Conservation (phyloP, 2,329 filamentous ascomycete genomes). For the Sphaerulina populicola region DNA sequence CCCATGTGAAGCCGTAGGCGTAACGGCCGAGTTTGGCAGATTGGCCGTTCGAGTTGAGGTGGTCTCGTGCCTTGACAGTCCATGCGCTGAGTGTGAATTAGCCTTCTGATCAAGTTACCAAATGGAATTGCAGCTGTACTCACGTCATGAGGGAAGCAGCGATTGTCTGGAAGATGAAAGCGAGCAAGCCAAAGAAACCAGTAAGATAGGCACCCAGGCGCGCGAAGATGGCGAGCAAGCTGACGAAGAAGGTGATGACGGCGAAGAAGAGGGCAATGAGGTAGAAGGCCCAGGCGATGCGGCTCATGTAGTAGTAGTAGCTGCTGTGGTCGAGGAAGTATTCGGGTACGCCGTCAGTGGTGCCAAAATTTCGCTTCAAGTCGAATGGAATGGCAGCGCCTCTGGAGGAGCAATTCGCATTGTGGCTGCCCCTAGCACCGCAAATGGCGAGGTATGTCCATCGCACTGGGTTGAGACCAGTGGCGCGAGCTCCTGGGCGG, state of each 20-base stretch:
- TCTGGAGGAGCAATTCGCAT: conserved; percentile 53
- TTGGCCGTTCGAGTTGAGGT: conserved; percentile 51
- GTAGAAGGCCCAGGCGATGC: conserved; percentile 89
- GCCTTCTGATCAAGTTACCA: conserved; percentile 18
- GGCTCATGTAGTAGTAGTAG: conserved; percentile 74
- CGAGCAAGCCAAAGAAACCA: conserved; percentile 49
- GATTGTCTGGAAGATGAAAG: conserved; percentile 61
- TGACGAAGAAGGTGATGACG: conserved; percentile 56
- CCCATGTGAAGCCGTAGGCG: conserved; percentile 72
- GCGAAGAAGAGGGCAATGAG: conserved; percentile 76
- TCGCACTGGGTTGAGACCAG: conserved; percentile 53
- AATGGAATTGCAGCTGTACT: conserved; percentile 30
- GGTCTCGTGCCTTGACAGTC: conserved; percentile 62
- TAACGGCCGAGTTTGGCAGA: conserved; percentile 56
- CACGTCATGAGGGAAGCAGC: conserved; percentile 69
- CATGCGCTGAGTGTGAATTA: conserved; percentile 44
- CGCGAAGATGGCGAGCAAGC: conserved; percentile 61
- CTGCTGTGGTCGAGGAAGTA: conserved; percentile 50
- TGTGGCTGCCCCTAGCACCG: conserved; percentile 49
- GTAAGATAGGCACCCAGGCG: conserved; percentile 62
- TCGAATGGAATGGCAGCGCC: conserved; percentile 60
- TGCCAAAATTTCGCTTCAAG: conserved; percentile 53
- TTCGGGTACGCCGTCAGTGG: conserved; percentile 45
- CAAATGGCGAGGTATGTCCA: conserved; percentile 92
- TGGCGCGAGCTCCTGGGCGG: conserved; percentile 39